Base-by-base conservation (phyloP, 1,139 yeast genomes). In the Nakaseomyces nivariensis region DNA sequence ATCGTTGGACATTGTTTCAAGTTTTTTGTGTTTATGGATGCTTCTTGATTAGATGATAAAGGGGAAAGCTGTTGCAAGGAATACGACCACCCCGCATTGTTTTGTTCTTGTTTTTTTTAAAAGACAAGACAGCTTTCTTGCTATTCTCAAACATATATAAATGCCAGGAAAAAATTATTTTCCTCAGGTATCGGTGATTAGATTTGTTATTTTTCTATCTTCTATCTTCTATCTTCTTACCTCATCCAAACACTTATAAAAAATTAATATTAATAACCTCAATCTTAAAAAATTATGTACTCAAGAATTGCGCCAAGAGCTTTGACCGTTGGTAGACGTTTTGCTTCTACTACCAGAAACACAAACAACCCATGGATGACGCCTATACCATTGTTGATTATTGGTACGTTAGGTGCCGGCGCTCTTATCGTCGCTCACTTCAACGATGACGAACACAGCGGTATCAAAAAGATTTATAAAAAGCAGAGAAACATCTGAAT, bases 401-500 rank as follows among this genome's bases (percentile, higher is more conserved):
- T 46, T 5, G 48, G 34, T 6, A 36, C 52, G 2, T n/a, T 52
- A 6, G 44, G 37, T 36, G 48, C 45, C 8, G 47, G 44, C 5
- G 47, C 48, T n/a, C 37, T 41, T 11, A 45, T 44, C 17, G 43
- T 45, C 6, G 46, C 44, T 27, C 44, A 41, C 13, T 41, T n/a
- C 17, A 45, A 50, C 13, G 48, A 46, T 13, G 43, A 40, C n/a
- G 46, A 48, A 29, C 45, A 43, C 46, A 54, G 53, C 32, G 49
- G 46, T 17, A 53, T 55, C 13, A 54, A 47, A 43, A 48, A 50
- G 26, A 55, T 55, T 17, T 55, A 55, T 43, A 48, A 32, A 24
- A 55, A 51, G 38, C 55, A 52, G 26, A 51, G 57, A 40, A 54
- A 54, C 31, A 32, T 49, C 27, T 54, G 44, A 46, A 13, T 22